phyloP scores from a whole-genome alignment of 179 eudicot species.

The Spinacia oleracea region DNA sequence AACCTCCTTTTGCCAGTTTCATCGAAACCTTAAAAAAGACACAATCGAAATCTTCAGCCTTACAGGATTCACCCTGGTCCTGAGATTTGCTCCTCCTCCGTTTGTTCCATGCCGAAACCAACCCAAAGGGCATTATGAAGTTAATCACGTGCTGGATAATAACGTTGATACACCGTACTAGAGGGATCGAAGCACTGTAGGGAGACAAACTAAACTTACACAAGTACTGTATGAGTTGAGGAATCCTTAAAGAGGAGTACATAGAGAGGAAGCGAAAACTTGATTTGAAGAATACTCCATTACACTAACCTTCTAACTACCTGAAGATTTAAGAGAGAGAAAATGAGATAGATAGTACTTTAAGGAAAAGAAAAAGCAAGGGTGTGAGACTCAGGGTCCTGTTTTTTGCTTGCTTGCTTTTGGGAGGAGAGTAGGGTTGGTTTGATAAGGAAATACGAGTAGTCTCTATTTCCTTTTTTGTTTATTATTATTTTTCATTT shows the following conservation, averaged over 20 bases:
- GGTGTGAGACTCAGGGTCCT: background rate
- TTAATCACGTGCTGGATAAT: background rate
- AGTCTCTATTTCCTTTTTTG: slow-evolving; percentile 11
- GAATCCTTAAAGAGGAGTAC: slow-evolving; percentile 55
- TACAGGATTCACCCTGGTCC: slow-evolving; percentile 75
- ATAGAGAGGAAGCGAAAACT: slow-evolving; percentile 46
- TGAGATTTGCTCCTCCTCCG: slow-evolving; percentile 90
- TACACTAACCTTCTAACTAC: slow-evolving; percentile 53
- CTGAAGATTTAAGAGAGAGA: slow-evolving; percentile 31
- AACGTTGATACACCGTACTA: background rate
- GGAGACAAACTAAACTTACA: background rate
- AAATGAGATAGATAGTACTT: slow-evolving; percentile 37
- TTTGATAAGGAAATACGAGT: slow-evolving; percentile 49
- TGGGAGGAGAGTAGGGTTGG: slow-evolving; percentile 29
- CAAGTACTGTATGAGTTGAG: slow-evolving; percentile 19
- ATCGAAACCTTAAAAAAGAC: background rate
- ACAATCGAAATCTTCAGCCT: slow-evolving; percentile 37
- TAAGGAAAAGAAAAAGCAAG: slow-evolving; percentile 43
- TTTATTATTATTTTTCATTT: background rate
- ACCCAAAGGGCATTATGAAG: slow-evolving; percentile 72
- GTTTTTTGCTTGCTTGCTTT: slow-evolving; percentile 35
- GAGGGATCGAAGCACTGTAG: background rate
- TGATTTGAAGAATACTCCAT: slow-evolving; percentile 56
- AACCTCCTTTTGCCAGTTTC: background rate
- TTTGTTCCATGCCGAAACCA: slow-evolving; percentile 96